Evolutionary conservation across 2,329 filamentous ascomycete species (phyloP), one percentile per base, ranked within the genome.

Genomic region (Trichoderma pleuroti): DNA sequence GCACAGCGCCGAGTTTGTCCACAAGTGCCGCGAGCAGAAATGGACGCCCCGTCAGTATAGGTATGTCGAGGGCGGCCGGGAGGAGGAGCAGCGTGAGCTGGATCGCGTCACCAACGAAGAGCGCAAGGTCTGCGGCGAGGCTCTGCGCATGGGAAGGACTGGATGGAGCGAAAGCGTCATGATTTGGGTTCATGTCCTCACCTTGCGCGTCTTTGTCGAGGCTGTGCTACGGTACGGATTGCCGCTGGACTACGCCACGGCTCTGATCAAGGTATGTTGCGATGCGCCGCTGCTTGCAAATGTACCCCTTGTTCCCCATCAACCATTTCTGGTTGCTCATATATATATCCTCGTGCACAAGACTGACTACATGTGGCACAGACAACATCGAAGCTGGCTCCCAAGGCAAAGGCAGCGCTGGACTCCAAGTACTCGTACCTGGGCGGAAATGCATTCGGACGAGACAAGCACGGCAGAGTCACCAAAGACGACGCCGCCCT

Each of bases 21-120:
- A 96, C 81, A 97, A 97, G 83, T 94, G 91, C 78, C 88, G 96
- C 74, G 96, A 98, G 80, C 90, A 93, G 77, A 93, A 96, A 79
- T 99, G 95, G 93, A 95, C 93, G 52, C 96, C 96, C 2, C 89
- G 96, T 72, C 95, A 98, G 77, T 98, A 94, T 85, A 96, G 94
- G 82, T 93, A 97, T 80, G 91, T 94, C 69, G 92, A 97, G 79
- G 95, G 94, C 28, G 94, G 94, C 14, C 91, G 89, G 77, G 94
- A 98, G 79, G 92, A 94, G 78, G 96, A 99, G 82, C 89, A 92
- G 78, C 91, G 90, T 76, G 95, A 99, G 83, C 86, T 97, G 34
- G 92, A 95, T 75, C 90, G 91, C 72, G 88, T 97, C 62, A 88
- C 89, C 71, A 91, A 90, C 74, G 94, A 98, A 79, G 94, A 97